A percentile compares a stretch with the other conserved stretches of the same genome.
These are phyloP conservation scores for Pyrrhoderma lamaoense DNA, from an alignment of 1,284 basidiomycete genomes.

Conservation along the genomic window DNA sequence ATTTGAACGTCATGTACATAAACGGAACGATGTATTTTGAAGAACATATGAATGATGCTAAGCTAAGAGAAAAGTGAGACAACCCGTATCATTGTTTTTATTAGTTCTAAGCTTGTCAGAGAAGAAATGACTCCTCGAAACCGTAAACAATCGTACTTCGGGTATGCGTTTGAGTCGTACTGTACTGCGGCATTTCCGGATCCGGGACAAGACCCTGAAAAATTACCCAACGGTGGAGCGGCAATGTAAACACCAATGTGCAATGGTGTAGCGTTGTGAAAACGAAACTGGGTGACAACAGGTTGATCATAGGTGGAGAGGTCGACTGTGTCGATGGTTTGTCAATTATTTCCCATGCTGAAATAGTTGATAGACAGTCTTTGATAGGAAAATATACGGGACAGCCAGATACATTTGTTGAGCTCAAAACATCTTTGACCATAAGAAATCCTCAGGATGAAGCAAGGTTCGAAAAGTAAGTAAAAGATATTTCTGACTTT, in stretches of 20 bases:
- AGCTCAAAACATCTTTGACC: constrained; percentile 87
- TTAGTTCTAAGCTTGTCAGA: constrained; percentile 29
- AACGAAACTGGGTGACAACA: constrained; percentile 74
- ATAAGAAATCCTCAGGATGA: constrained; percentile 70
- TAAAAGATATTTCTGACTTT: constrained; percentile 7
- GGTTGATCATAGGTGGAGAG: constrained; percentile 90
- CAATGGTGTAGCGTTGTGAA: constrained; percentile 96
- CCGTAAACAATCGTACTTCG: constrained; percentile 59
- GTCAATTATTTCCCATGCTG: constrained; percentile 9
- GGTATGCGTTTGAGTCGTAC: constrained; percentile 85
- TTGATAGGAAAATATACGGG: constrained; percentile 48
- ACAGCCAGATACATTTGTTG: constrained; percentile 65
- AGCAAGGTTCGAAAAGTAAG: constrained; percentile 75
- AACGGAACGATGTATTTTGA: constrained; percentile 79
- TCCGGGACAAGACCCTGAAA: constrained; percentile 27
- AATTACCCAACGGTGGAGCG: constrained; percentile 63
- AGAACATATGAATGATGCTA: constrained; percentile 58
- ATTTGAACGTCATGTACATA: constrained; percentile 79
- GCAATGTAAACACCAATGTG: constrained; percentile 87
- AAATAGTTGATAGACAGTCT: not conserved
- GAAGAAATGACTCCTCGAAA: constrained; percentile 55
- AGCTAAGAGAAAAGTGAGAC: constrained; percentile 56
- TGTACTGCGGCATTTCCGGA: constrained; percentile 50
- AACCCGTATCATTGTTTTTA: not conserved
- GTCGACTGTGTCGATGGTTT: constrained; percentile 87